These are phyloP conservation scores for Pichia rugopelliculosa DNA, from an alignment of 805 yeast genomes.

Conservation along the genomic window DNA sequence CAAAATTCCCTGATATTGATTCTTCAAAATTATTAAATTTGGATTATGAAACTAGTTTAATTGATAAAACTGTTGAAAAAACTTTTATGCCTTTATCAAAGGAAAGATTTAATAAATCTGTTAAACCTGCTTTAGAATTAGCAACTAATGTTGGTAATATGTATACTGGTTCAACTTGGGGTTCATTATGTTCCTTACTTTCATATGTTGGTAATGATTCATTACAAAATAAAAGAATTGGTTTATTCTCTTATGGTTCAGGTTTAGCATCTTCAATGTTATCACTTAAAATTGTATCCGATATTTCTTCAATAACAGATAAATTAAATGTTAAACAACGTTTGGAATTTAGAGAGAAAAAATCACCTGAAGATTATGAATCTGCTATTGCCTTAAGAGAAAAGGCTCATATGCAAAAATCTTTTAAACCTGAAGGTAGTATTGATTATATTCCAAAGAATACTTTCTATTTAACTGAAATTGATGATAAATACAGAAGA, in stretches of 20 bases:
- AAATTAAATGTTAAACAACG: conserved; percentile 60
- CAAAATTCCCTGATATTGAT: conserved; percentile 51
- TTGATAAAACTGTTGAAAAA: conserved; percentile 79
- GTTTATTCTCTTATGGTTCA: conserved; percentile 94
- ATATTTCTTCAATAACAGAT: conserved; percentile 57
- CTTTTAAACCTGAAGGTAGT: conserved; percentile 71
- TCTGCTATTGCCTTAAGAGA: conserved; percentile 81
- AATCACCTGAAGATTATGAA: conserved; percentile 76
- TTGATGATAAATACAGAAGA: conserved; percentile 89
- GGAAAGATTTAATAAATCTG: conserved; percentile 57
- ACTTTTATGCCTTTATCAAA: conserved; percentile 73
- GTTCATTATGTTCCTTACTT: conserved; percentile 76
- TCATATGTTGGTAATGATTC: conserved; percentile 65
- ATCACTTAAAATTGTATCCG: conserved; percentile 75
- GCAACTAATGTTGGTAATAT: conserved; percentile 98
- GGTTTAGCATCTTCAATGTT: conserved; percentile 91
- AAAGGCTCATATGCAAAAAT: conserved; percentile 75
- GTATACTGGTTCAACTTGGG: conserved; percentile 92
- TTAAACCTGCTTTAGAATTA: conserved; percentile 71
- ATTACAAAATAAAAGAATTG: conserved; percentile 78
- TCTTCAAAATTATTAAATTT: conserved; percentile 38
- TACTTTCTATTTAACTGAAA: conserved; percentile 71
- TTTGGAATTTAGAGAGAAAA: conserved; percentile 56
- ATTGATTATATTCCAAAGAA: conserved; percentile 66
- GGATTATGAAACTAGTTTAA: conserved; percentile 69